Evolutionary conservation across 2,329 filamentous ascomycete species (phyloP), one percentile per base, ranked within the genome.

Genomic region (Alternaria angustiovoidea): DNA sequence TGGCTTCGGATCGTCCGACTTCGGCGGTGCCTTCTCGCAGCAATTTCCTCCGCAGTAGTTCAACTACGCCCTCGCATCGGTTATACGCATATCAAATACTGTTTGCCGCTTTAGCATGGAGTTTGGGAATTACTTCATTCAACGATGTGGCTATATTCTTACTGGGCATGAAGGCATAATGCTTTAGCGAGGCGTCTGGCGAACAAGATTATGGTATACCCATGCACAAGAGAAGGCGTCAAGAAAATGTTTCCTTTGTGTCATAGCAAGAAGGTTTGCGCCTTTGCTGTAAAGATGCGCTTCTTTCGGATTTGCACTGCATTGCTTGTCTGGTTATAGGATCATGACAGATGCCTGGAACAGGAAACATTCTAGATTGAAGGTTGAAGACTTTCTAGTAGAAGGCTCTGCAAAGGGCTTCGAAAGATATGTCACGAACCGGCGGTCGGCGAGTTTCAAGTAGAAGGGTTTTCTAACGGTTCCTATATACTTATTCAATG

Each of bases 161-260:
- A 55, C 46, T 51, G 42, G 58, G 51, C 24, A 55, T 51, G 47
- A 42, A 54, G 18, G 43, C 41, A 51, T 32, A 46, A 22, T 55
- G 16, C 46, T 52, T 64, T 63, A 63, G 62, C 62, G 51, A 51
- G 62, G 62, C 62, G 62, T 64, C 60, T 57, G 59, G 62, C 52
- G 60, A 54, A 54, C 34, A 47, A 20, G n/a, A 49, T 38, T 43
- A 59, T 43, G 56, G 44, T 51, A 56, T 59, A 59, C 48, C 54
- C 36, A 53, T 52, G 54, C 49, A 38, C 36, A 57, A 38, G 49
- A 57, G 28, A 32, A 48, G 55, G 59, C 22, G 42, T 53, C 54
- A 30, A 26, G 26, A 61, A 42, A 48, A 34, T 58, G 30, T 48
- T 53, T 36, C 16, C 14, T 28, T 57, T 18, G 32, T 41, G 18